Evolutionary conservation across 2,329 filamentous ascomycete species (phyloP).

Genomic region (Penicillium digitatum): DNA sequence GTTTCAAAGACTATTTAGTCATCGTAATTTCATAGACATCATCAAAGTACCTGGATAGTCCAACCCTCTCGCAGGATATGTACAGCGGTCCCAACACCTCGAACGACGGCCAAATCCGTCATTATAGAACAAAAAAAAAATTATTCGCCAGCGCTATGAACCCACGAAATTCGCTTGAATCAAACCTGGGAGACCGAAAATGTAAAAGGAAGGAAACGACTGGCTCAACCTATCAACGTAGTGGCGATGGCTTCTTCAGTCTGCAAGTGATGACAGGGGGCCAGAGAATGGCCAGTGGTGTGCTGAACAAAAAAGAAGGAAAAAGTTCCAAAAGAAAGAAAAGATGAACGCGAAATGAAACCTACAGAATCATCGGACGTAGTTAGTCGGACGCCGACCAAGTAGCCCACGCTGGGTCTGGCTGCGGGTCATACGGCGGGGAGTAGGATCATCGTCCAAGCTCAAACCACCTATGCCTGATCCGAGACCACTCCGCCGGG

Average conservation of each 20-base stretch:
- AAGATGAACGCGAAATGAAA: background rate
- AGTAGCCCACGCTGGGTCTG: conserved; percentile 30
- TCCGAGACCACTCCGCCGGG: conserved; percentile 31
- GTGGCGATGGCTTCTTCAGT: background rate
- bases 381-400: conserved; percentile 15
- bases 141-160: conserved; percentile 17
- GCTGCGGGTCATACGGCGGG: conserved; percentile 36
- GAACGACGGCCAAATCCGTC: background rate
- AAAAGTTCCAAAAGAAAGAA: background rate
- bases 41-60: conserved; percentile 3
- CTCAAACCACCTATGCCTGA: conserved; percentile 33
- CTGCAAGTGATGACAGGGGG: background rate
- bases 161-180: conserved; percentile 6
- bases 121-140: conserved; percentile 5
- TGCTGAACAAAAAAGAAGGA: background rate
- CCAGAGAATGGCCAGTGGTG: background rate
- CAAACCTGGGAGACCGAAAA: background rate
- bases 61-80: conserved; percentile 4
- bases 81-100: conserved; percentile 1
- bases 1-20: conserved; percentile 3
- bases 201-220: background rate
- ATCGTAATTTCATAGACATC: conserved; percentile 12
- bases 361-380: conserved; percentile 13
- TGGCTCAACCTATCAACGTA: background rate
- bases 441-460: conserved; percentile 31